phyloP scores from a whole-genome alignment of 2,329 filamentous ascomycete species.

The Hymenotorrendiella dingleyae region DNA sequence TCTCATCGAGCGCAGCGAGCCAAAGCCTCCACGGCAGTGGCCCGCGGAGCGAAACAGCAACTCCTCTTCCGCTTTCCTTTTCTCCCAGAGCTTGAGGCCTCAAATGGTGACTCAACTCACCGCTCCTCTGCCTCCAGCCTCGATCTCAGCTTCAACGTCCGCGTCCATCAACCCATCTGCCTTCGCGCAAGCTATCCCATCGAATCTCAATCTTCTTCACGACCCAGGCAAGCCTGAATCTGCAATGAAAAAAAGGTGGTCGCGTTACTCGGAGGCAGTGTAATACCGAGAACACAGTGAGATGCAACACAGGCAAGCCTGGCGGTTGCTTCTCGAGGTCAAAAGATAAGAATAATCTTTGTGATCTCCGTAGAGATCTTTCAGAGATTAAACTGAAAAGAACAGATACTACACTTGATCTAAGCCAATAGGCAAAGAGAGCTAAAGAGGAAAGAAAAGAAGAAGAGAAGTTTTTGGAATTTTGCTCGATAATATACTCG shows the following conservation, averaged over 20 bases:
- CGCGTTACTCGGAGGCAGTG: conserved; percentile 70
- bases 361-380: conserved; percentile 44
- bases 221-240: conserved; percentile 42
- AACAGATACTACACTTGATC: conserved; percentile 91
- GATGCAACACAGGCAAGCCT: conserved; percentile 62
- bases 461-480: too few relatives aligned
- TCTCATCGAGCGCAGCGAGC: too few relatives aligned
- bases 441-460: conserved; percentile 35
- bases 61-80: too few relatives aligned
- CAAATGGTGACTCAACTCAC: too few relatives aligned
- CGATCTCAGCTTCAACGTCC: too few relatives aligned
- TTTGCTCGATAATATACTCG: too few relatives aligned
- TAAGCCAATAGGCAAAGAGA: conserved; percentile 62
- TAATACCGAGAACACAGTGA: conserved; percentile 71
- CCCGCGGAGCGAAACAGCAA: too few relatives aligned
- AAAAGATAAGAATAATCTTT: conserved; percentile 84
- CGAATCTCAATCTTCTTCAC: conserved; percentile 52
- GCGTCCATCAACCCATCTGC: neutral
- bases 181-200: neutral
- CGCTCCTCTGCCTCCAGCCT: too few relatives aligned
- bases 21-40: too few relatives aligned
- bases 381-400: conserved; percentile 81
- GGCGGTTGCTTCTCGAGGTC: conserved; percentile 48
- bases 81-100: too few relatives aligned
- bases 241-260: conserved; percentile 52